Percentiles rank a stretch among this genome's conserved stretches.
These are phyloP conservation scores for Phytophthora aleatoria DNA, from an alignment of 352 stramenopile species.

Conservation along the genomic window DNA sequence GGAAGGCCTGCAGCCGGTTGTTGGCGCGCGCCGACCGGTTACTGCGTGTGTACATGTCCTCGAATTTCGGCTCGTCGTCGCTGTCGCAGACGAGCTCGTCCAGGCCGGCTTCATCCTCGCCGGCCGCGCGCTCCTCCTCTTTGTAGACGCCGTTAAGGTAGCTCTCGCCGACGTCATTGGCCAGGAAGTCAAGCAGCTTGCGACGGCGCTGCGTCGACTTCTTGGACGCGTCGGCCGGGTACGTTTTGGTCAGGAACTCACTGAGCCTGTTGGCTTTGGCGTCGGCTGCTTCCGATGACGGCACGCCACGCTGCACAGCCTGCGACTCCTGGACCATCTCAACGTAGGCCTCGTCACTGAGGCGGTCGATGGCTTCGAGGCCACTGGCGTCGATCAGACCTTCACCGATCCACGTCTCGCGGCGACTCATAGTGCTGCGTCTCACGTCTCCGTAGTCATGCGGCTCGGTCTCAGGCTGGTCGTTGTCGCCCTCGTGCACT, in stretches of 20 bases:
- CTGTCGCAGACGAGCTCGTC: constrained; percentile 33
- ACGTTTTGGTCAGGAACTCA: constrained; percentile 50
- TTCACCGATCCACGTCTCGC: constrained; percentile 75
- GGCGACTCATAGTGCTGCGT: constrained; percentile 36
- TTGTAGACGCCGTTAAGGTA: constrained; percentile 79
- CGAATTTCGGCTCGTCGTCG: constrained; percentile 27
- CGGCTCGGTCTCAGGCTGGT: constrained; percentile 27
- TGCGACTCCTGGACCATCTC: constrained; percentile 38
- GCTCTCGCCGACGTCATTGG: constrained; percentile 68
- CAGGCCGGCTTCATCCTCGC: constrained; percentile 26
- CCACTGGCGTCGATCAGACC: constrained; percentile 58
- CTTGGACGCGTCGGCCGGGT: constrained; percentile 30
- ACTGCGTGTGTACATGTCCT: constrained; percentile 23
- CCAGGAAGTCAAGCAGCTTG: constrained; percentile 79
- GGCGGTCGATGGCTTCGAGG: constrained; percentile 56
- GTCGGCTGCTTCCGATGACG: constrained; percentile 15
- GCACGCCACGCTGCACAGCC: constrained; percentile 7
- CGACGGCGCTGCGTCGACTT: constrained; percentile 48
- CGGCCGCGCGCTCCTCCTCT: constrained; percentile 51
- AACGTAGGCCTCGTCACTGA: constrained; percentile 46
- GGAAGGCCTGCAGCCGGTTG: constrained; percentile 63
- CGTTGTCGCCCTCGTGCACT: constrained; percentile 17
- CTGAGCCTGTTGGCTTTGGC: constrained; percentile 43
- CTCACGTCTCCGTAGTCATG: constrained; percentile 19
- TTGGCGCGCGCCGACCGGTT: constrained; percentile 43